phyloP scores from a whole-genome alignment of 805 yeast genomes.

The Pichia rugopelliculosa region DNA sequence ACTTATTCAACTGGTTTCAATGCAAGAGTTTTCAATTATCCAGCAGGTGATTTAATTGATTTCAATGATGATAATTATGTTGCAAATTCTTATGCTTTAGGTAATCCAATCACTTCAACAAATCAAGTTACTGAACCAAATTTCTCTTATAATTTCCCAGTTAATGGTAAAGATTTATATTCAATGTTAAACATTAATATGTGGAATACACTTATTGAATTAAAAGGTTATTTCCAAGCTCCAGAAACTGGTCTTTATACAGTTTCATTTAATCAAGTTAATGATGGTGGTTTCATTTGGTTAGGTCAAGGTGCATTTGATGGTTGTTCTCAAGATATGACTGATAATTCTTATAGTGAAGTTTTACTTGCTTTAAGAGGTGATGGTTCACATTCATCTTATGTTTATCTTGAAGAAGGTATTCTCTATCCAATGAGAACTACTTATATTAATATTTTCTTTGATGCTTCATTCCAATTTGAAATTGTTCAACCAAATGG shows the following conservation, averaged over 20 bases:
- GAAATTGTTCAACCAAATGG: slow-evolving; percentile 12
- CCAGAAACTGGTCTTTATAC: slow-evolving; percentile 23
- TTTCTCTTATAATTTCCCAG: not conserved
- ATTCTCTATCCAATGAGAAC: slow-evolving; percentile 12
- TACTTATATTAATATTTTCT: slow-evolving; percentile 8
- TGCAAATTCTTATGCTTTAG: slow-evolving; percentile 5
- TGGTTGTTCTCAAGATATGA: slow-evolving; percentile 24
- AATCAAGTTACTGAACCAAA: slow-evolving; percentile 5
- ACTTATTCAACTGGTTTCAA: slow-evolving; percentile 4
- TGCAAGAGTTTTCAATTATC: slow-evolving; percentile 6
- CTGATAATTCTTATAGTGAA: not conserved
- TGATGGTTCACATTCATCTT: slow-evolving; percentile 1
- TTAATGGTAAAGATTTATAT: not conserved
- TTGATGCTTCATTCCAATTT: slow-evolving; percentile 11
- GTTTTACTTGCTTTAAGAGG: slow-evolving; percentile 2
- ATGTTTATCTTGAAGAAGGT: slow-evolving; percentile 7
- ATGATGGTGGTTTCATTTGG: slow-evolving; percentile 27
- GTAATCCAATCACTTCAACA: not conserved
- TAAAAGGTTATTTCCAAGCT: slow-evolving; percentile 16
- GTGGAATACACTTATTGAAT: slow-evolving; percentile 10
- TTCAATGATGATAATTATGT: slow-evolving; percentile 2
- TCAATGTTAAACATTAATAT: slow-evolving; percentile 6
- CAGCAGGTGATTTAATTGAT: slow-evolving; percentile 1
- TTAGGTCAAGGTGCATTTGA: slow-evolving; percentile 27
- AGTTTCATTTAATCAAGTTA: slow-evolving; percentile 17